Evolutionary conservation across 371 early-diverging fungal genomes (phyloP), one percentile per base, ranked within the genome.

Genomic region (Mucor velutinosus): DNA sequence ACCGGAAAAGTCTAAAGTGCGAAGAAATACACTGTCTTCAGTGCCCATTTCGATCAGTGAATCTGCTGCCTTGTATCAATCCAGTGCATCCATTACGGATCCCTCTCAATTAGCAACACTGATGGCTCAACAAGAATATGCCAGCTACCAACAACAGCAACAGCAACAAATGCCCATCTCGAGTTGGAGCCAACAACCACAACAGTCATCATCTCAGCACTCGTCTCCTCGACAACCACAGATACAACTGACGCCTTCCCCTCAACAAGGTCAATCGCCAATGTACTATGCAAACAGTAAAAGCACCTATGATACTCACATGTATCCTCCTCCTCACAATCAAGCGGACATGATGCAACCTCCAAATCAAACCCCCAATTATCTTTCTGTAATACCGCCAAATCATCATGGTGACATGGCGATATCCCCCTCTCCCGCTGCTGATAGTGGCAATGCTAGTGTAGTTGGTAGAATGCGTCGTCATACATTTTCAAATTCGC

Each of bases 1-100:
- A 57, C 47, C 21, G 23, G 59, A 59, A 39, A 62, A 49, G 23
- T 29, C 58, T n/a, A 65, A 51, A 21, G 15, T 23, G 4, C 58
- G 64, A 51, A 58, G 69, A 27, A 47, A 69, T 27, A 69, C 64
- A 10, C 27, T 64, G 17, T 43, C 69, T 21, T 21, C 65, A 17
- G 12, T 43, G 30, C 15, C 33, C 17, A 29, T 39, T 29, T 37
- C 33, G 6, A 33, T 33, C 17, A 57, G 2, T 29, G 57, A 29
- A 23, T 59, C 59, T 21, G 39, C 64, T 32, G 47, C 58, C 32
- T 17, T 33, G 29, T 69, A 69, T 64, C 69, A 63, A 53, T 62
- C 69, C 0, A 62, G 59, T 49, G 58, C 70, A 1, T 33, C 56
- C 4, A 59, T 65, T 8, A 64, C 64, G 4, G 64, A 64, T 25